Base-by-base conservation (phyloP, 371 early-diverging fungal species). In the Mortierella polycephala region DNA sequence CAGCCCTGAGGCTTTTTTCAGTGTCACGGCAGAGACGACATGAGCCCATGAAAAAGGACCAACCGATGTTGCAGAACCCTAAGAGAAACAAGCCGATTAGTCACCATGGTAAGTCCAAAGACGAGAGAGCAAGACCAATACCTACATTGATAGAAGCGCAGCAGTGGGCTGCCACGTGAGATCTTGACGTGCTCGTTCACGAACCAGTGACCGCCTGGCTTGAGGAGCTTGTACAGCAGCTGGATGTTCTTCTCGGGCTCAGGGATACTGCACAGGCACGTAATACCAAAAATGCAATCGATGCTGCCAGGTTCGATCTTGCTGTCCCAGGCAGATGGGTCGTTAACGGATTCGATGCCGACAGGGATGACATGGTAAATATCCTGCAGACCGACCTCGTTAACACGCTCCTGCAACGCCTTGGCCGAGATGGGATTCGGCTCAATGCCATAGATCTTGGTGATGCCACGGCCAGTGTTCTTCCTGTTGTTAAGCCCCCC, bases 361-460 rank as follows among this genome's bases (percentile, higher is more conserved):
- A 62, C 53, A 44, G 62, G 53, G 18, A 53, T 44, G 30, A 62
- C 54, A 23, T 62, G 62, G 44, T 62, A 62, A 62, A 62, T 45
- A 30, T 62, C 62, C 44, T 62, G 52, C 54, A 62, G 45, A 30
- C 62, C 62, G 45, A 62, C 37, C 30, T 62, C 53, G 16, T 51
- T 42, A 7, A 53, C 62, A 62, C 62, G 62, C 44, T 41, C 40
- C 62, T 53, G 52, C 30, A 62, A 44, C 23, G 62, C 62, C 54
- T 62, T 44, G 62, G 62, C 62, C 21, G 53, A 62, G 54, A 62
- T 53, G 37, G 54, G 62, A 62, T 62, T 62, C 12, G 53, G 62
- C 30, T 62, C 62, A n/a, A 53, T 44, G 30, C 62, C 62, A 62
- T 62, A 62, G 62, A 62, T 53, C 54, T 62, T 62, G 44, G 62